Conservation (phyloP, 1,284 basidiomycete species). For the Ceratobasidium sp. region DNA sequence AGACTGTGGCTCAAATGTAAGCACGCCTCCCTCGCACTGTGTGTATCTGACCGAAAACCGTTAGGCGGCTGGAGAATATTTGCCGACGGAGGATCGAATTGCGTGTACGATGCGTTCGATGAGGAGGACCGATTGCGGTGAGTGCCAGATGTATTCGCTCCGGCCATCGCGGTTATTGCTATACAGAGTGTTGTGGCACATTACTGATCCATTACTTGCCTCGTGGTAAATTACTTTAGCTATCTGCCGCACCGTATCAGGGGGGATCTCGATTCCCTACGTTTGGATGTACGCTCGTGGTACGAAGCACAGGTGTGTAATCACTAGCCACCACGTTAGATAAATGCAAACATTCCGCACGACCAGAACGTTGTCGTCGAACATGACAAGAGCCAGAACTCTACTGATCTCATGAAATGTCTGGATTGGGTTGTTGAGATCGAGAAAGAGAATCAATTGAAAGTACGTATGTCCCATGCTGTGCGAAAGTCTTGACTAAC, state of each 20-base stretch:
- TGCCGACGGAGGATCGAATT: conserved; percentile 95
- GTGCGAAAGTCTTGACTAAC: conserved; percentile 35
- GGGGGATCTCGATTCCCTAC: conserved; percentile 92
- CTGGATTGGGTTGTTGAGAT: conserved; percentile 66
- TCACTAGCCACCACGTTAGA: conserved; percentile 22
- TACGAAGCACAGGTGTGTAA: conserved; percentile 69
- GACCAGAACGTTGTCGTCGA: conserved; percentile 73
- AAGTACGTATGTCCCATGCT: conserved; percentile 18
- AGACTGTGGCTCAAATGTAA: conserved; percentile 74
- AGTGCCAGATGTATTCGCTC: conserved; percentile 42
- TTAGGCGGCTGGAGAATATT: conserved; percentile 62
- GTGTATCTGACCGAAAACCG: conserved; percentile 49
- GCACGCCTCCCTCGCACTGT: conserved; percentile 51
- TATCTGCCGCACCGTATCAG: conserved; percentile 88
- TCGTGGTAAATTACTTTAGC: conserved; percentile 54
- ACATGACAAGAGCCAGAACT: conserved; percentile 77
- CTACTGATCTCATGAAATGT: conserved; percentile 97
- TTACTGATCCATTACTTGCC: no score
- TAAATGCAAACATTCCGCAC: conserved; percentile 28
- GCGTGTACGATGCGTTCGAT: conserved; percentile 74
- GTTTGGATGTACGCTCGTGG: conserved; percentile 74
- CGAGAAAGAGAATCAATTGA: conserved; percentile 59
- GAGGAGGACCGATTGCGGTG: conserved; percentile 53
- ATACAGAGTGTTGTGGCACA: not conserved
- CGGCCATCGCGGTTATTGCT: conserved; percentile 31